Evolutionary conservation across 352 stramenopile species (phyloP), one percentile per base, ranked within the genome.

Genomic region (Aphanomyces invadans): DNA sequence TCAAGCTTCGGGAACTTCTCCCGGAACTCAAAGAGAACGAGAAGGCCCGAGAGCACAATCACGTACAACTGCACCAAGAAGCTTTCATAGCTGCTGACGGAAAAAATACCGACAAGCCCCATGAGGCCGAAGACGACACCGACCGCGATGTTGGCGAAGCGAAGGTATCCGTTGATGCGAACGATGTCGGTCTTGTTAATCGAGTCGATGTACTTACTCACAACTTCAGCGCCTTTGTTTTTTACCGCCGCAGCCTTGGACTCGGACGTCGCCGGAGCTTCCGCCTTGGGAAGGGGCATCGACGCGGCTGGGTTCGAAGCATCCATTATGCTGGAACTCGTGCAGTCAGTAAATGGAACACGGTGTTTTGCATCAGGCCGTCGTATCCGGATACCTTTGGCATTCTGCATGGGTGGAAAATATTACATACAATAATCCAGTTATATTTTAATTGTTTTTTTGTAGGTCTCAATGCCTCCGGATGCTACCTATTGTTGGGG

Each of bases 81-180:
- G 71, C 88, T 78, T 68, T 81, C 86, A 76, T 93, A 93, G 71
- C 76, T 87, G 36, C 74, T 73, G 51, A 83, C 76, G 31, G 79
- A 70, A 64, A 88, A 93, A 72, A 93, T 83, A 57, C 80, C 80
- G 68, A 93, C 79, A 66, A 91, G 79, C 73, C 80, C 88, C 70
- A 79, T 88, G 72, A 86, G 67, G 68, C 73, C 79, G 21, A 93
- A 75, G 21, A 87, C 71, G n/a, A 72, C 65, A 3, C 79, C 79
- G 36, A 73, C 76, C 55, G 85, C 74, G 10, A 93, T 71, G 69
- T 93, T 93, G 36, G 87, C 84, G 31, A 91, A 67, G 10, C 84
- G 81, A 79, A 93, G 89, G 74, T 93, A 91, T 54, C 84, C 84
- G 54, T 93, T 91, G 71, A 93, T 93, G 60, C 84, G 84, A 49